A percentile compares a stretch with the other conserved stretches of the same genome.
phyloP scores from a whole-genome alignment of 2,329 filamentous ascomycete species.

The Knoxdaviesia capensis region DNA sequence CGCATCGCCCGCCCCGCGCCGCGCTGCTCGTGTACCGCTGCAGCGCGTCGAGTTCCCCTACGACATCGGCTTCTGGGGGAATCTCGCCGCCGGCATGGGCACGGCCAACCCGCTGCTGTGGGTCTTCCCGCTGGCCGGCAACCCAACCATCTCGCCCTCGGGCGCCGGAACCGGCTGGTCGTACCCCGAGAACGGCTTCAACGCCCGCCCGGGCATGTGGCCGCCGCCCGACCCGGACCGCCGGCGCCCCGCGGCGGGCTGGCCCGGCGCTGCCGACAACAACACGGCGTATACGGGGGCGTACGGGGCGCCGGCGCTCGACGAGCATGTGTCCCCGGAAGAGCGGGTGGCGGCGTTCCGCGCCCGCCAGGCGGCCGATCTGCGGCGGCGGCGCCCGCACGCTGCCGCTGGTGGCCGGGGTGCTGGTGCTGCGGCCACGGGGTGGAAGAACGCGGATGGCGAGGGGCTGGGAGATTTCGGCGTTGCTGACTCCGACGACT shows the following conservation, averaged over 20 bases:
- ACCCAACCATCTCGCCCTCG: conserved; percentile 19
- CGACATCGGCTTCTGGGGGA: conserved; percentile 55
- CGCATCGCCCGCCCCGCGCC: no score
- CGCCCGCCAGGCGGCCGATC: conserved; percentile 26
- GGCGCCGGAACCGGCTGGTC: conserved; percentile 28
- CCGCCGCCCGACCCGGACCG: conserved; percentile 44
- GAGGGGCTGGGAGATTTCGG: conserved; percentile 58
- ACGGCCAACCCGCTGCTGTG: conserved; percentile 43
- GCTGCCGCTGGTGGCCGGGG: conserved; percentile 30
- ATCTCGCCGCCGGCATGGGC: conserved; percentile 60
- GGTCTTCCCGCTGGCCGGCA: conserved; percentile 45
- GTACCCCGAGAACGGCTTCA: conserved; percentile 62
- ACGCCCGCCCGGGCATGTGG: conserved; percentile 40
- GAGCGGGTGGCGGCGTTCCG: conserved; percentile 28
- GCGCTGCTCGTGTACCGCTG: conserved; percentile 26
- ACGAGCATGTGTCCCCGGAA: conserved; percentile 17
- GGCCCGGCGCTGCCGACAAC: conserved; percentile 11
- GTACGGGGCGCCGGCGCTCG: conserved; percentile 6
- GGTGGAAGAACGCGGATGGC: conserved; percentile 58
- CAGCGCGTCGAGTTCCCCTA: conserved; percentile 61
- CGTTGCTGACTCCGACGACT: conserved; percentile 55
- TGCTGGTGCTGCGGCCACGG: conserved; percentile 23
- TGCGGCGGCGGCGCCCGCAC: conserved; percentile 18
- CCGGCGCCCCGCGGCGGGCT: conserved; percentile 21
- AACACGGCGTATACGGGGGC: no score